Conservation (phyloP, 768 basidiomycete genomes). For the Panellus pusillus region DNA sequence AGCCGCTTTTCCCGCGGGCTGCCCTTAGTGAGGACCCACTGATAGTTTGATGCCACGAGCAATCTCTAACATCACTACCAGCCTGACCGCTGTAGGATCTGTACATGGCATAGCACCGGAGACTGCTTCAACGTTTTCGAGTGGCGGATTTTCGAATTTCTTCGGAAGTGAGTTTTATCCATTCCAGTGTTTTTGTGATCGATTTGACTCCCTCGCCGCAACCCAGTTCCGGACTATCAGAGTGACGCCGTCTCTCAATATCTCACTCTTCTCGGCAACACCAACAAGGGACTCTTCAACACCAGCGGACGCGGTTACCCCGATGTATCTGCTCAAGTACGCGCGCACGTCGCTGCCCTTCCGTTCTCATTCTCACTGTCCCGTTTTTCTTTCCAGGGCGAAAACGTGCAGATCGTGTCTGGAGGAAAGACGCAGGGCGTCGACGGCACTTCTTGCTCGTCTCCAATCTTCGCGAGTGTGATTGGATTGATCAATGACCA, state of each 20-base stretch:
- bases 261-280: constrained; percentile 16
- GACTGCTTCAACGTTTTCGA: constrained; percentile 11
- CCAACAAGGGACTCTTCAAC: constrained; percentile 34
- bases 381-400: background rate
- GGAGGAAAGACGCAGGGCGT: background rate
- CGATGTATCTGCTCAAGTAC: constrained; percentile 14
- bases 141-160: constrained; percentile 13
- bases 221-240: constrained; percentile 29
- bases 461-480: constrained; percentile 26
- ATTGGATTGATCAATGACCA: constrained; percentile 16
- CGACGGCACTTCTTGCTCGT: constrained; percentile 19
- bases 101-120: constrained; percentile 11
- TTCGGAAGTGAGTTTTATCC: constrained; percentile 16
- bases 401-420: constrained; percentile 16
- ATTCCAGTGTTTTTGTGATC: constrained; percentile 26
- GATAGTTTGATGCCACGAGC: too few relatives aligned
- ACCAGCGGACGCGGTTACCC: constrained; percentile 36
- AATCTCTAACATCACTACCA: background rate
- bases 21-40: constrained; percentile 6
- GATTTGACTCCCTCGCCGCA: constrained; percentile 22
- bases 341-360: background rate
- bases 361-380: background rate
- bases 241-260: constrained; percentile 27
- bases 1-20: constrained; percentile 14
- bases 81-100: constrained; percentile 19